phyloP scores from a whole-genome alignment of 352 stramenopile genomes.

The Phytophthora sojae region DNA sequence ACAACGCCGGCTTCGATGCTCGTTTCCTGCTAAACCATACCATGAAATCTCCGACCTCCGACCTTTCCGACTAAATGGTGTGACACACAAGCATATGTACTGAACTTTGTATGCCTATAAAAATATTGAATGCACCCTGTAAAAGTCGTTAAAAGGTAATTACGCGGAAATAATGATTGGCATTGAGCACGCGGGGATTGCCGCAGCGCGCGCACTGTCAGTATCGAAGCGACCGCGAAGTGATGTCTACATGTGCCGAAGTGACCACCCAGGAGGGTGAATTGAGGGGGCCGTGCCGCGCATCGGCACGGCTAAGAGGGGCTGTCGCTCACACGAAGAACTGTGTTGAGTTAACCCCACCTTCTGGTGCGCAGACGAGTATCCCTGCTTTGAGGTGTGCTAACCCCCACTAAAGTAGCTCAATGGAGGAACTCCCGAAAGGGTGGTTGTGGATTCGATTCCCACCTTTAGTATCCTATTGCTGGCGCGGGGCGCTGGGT shows the following conservation, averaged over 20 bases:
- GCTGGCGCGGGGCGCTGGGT: no score
- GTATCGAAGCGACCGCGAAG: not conserved
- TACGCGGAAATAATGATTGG: not conserved
- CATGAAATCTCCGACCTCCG: not conserved
- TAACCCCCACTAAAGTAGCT: not conserved
- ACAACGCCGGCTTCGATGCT: not conserved
- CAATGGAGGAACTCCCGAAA: not conserved
- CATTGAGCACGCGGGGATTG: not conserved
- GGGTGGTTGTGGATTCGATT: not conserved
- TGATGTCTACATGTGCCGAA: not conserved
- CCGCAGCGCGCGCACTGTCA: not conserved
- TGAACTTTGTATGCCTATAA: not conserved
- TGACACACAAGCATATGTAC: not conserved
- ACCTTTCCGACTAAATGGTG: not conserved
- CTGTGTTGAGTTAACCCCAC: not conserved
- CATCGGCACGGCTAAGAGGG: not conserved
- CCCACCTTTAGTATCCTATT: not conserved
- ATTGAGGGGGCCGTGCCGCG: not conserved
- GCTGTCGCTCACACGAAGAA: not conserved
- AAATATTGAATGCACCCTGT: not conserved
- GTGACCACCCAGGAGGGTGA: not conserved
- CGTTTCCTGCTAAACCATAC: not conserved
- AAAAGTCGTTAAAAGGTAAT: not conserved
- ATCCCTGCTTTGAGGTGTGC: not conserved
- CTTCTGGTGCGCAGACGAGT: not conserved